These are phyloP conservation scores for Pisolithus tinctorius DNA, from an alignment of 768 basidiomycete genomes.

Conservation along the genomic window DNA sequence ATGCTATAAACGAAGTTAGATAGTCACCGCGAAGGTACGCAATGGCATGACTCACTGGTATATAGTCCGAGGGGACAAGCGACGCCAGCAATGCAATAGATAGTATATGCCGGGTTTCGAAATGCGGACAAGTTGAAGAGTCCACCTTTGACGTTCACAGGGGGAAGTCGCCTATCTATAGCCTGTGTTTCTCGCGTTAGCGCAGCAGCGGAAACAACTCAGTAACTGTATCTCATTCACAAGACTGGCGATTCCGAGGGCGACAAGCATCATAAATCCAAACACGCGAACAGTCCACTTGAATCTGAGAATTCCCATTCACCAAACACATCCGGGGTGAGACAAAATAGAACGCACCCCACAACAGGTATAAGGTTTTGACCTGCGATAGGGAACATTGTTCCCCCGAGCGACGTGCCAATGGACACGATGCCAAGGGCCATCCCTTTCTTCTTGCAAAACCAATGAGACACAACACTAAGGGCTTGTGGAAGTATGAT, in stretches of 20 bases:
- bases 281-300: slow-evolving; percentile 70
- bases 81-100: slow-evolving; percentile 53
- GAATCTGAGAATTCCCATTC: slow-evolving; percentile 40
- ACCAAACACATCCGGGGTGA: slow-evolving; percentile 42
- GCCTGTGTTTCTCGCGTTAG: slow-evolving; percentile 11
- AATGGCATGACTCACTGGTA: slow-evolving; percentile 36
- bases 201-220: too few species aligned
- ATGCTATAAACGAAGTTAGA: too few species aligned
- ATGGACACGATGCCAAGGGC: slow-evolving; percentile 21
- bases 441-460: slow-evolving; percentile 47
- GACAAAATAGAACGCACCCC: slow-evolving; percentile 31
- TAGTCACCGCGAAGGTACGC: too few species aligned
- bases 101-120: slow-evolving; percentile 9
- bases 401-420: slow-evolving; percentile 70
- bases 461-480: slow-evolving; percentile 67
- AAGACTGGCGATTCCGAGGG: slow-evolving; percentile 50
- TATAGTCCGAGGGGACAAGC: slow-evolving; percentile 63
- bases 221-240: slow-evolving; percentile 23
- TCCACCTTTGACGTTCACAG: slow-evolving; percentile 47
- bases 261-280: slow-evolving; percentile 51
- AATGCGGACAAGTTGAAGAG: slow-evolving; percentile 51
- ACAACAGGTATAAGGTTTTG: slow-evolving; percentile 25
- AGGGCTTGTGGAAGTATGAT: slow-evolving; percentile 57
- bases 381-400: slow-evolving; percentile 55
- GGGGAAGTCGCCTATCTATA: slow-evolving; percentile 45